These are phyloP conservation scores for Porphyrellus cyaneotinctus DNA, from an alignment of 768 basidiomycete species.

Conservation along the genomic window DNA sequence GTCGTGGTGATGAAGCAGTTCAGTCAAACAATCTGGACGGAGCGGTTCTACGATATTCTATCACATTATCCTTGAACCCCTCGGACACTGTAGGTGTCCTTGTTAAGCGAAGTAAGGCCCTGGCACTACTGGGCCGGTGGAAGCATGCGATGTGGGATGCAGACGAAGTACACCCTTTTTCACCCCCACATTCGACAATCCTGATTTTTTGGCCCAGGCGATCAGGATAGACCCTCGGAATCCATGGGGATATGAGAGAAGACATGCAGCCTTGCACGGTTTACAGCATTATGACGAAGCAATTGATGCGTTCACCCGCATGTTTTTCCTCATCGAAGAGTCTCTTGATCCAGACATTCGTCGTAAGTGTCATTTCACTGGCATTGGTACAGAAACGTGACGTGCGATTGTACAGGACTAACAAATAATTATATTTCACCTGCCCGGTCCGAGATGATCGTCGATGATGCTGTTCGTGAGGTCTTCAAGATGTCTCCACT, in stretches of 20 bases:
- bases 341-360: not conserved
- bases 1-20: too few relatives aligned
- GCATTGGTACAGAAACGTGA: not conserved
- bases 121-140: too few relatives aligned
- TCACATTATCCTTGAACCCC: too few relatives aligned
- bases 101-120: too few relatives aligned
- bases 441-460: not conserved
- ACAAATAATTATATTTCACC: not conserved
- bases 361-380: not conserved
- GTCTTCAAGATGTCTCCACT: not conserved
- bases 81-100: too few relatives aligned
- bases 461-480: not conserved
- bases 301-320: not conserved
- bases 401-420: not conserved
- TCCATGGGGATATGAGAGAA: too few relatives aligned
- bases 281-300: not conserved
- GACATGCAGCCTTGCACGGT: not conserved
- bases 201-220: not conserved
- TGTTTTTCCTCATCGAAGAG: not conserved
- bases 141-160: too few relatives aligned
- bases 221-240: not conserved
- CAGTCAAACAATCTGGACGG: too few relatives aligned
- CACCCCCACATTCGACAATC: not conserved
- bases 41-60: too few relatives aligned
- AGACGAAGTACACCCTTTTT: too few relatives aligned